Evolutionary conservation across 1,284 basidiomycete species (phyloP).

Genomic region (Pseudozyma sp.): DNA sequence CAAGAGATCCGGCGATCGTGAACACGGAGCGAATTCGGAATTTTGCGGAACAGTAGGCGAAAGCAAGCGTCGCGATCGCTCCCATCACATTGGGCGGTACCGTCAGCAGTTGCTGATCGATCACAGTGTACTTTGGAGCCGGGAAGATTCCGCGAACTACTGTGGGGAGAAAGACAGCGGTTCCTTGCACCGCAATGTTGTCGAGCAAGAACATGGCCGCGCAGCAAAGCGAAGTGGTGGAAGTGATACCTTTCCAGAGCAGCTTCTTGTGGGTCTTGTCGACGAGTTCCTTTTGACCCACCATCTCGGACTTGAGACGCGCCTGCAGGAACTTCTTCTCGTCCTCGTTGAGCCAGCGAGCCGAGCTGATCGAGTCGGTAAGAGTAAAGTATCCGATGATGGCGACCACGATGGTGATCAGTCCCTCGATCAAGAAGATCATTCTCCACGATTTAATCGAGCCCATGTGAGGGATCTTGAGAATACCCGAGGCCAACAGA

Average conservation of each 20-base stretch:
- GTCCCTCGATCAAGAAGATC: slow-evolving; percentile 69
- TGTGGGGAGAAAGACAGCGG: slow-evolving; percentile 68
- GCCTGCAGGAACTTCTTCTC: slow-evolving; percentile 63
- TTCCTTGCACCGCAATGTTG: slow-evolving; percentile 63
- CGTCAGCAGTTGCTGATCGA: slow-evolving; percentile 68
- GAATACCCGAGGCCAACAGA: slow-evolving; percentile 52
- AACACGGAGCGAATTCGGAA: slow-evolving; percentile 60
- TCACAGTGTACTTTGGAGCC: slow-evolving; percentile 53
- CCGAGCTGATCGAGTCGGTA: slow-evolving; percentile 66
- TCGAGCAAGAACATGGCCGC: slow-evolving; percentile 69
- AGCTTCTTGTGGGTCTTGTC: slow-evolving; percentile 46
- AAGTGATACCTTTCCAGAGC: slow-evolving; percentile 49
- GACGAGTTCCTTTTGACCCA: slow-evolving; percentile 44
- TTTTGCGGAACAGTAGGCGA: slow-evolving; percentile 66
- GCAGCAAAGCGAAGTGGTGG: slow-evolving; percentile 46
- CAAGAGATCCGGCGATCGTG: slow-evolving; percentile 54
- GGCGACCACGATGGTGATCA: slow-evolving; percentile 68
- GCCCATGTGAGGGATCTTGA: slow-evolving; percentile 45
- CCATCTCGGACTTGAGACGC: slow-evolving; percentile 46
- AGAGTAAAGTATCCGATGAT: slow-evolving; percentile 66
- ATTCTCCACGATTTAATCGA: slow-evolving; percentile 62
- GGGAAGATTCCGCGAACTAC: slow-evolving; percentile 69
- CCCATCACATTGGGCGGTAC: slow-evolving; percentile 68
- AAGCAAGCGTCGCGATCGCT: slow-evolving; percentile 53
- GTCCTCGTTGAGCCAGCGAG: slow-evolving; percentile 66